Base-by-base conservation (phyloP, 805 yeast species). In the Tetrapisispora phaffii region DNA sequence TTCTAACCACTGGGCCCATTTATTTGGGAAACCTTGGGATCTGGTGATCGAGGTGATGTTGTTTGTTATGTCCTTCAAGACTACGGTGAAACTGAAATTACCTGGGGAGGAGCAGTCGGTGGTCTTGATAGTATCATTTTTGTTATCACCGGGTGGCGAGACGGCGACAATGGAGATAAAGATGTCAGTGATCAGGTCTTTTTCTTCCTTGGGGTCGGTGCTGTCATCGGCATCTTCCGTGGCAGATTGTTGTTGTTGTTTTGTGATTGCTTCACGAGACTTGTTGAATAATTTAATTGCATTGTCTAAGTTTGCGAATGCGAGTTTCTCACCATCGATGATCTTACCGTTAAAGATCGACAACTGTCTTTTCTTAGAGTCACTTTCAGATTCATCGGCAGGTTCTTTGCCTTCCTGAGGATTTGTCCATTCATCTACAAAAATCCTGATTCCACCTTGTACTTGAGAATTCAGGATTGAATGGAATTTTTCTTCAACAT, bases 1-100 rank as follows among this genome's bases (percentile, higher is more conserved):
- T 45, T 60, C 64, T n/a, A 90, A 72, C 98, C 98, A 93, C n/a
- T 76, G 69, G 9, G 88, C 82, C 98, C 98, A 93, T 59, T 77
- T 80, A 39, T 76, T 60, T 10, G 98, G 97, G 70, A 87, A 83
- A 7, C 95, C 79, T 64, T 93, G 98, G 0, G 97, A 85, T 53
- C 82, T 80, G 42, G 86, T 80, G 24, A 78, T 73, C 38, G 86
- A 74, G 7, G 81, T 74, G 50, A 93, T 77, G 50, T 79, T 75
- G 65, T 93, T 90, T 33, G 83, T 79, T 36, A 79, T 76, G 59
- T 93, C 98, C 52, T 78, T 77, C 53, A 93, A 70, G 19, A 85
- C 75, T 31, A 88, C 70, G 8, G 86, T 76, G 62, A 93, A 89
- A 34, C 78, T 75, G 59, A 90, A 89, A 12, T 85, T 75, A 21